phyloP scores from a whole-genome alignment of 2,329 filamentous ascomycete species.

The Piedraia hortae region DNA sequence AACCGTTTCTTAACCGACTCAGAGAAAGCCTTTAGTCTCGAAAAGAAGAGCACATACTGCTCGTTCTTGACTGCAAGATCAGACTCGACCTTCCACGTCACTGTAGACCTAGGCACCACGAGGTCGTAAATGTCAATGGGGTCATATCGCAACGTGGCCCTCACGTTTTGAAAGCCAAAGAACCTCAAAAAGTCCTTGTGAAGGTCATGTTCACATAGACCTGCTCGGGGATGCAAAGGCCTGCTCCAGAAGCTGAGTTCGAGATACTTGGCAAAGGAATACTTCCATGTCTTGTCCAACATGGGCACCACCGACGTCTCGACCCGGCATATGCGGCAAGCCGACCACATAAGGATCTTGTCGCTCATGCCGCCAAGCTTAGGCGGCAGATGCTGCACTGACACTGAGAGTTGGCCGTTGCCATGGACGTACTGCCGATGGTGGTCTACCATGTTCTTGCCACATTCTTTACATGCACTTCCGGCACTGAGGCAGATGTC shows the following conservation, averaged over 20 bases:
- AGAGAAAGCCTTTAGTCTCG: conserved; percentile 67
- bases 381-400: conserved; percentile 49
- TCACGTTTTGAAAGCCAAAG: conserved; percentile 67
- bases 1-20: conserved; percentile 58
- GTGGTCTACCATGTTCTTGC: conserved; percentile 70
- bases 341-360: conserved; percentile 91
- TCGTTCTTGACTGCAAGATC: conserved; percentile 84
- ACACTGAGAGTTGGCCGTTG: conserved; percentile 73
- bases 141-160: conserved; percentile 76
- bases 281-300: conserved; percentile 89
- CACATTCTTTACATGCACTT: conserved; percentile 58
- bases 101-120: conserved; percentile 61
- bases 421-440: conserved; percentile 94
- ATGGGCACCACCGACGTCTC: conserved; percentile 75
- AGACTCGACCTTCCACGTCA: conserved; percentile 95
- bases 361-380: conserved; percentile 38
- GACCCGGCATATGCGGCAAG: conserved; percentile 71
- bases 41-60: conserved; percentile 54
- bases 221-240: conserved; percentile 44
- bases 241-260: conserved; percentile 91
- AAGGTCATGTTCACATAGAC: conserved; percentile 69
- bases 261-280: conserved; percentile 95
- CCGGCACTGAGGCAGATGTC: conserved; percentile 55
- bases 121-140: conserved; percentile 81
- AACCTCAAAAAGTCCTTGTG: conserved; percentile 79